A percentile compares a stretch with the other conserved stretches of the same genome.
Conservation (phyloP, 129 eudicot species). For the Pseudognaphalium luteoalbum region DNA sequence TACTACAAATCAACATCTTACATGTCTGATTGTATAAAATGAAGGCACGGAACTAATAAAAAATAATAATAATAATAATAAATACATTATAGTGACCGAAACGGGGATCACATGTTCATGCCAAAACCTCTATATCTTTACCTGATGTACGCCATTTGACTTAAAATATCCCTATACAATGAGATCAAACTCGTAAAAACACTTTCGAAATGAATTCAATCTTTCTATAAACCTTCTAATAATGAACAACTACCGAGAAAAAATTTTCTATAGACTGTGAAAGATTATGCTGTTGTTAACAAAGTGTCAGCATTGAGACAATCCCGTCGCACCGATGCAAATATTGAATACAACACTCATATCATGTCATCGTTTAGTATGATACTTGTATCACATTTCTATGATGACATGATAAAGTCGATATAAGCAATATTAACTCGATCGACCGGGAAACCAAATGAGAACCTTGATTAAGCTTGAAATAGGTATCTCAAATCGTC, state of each 20-base stretch:
- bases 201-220: conserved; percentile 28
- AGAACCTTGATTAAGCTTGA: conserved; percentile 41
- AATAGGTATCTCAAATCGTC: conserved; percentile 94
- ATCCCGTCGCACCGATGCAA: conserved; percentile 9
- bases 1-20: neutral
- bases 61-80: neutral
- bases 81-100: neutral
- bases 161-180: conserved; percentile 34
- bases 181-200: conserved; percentile 29
- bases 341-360: conserved; percentile 9
- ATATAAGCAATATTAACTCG: conserved; percentile 26
- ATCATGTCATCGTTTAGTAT: conserved; percentile 13
- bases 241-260: conserved; percentile 25
- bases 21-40: neutral
- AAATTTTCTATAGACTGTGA: conserved; percentile 9
- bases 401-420: conserved; percentile 23
- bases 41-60: neutral
- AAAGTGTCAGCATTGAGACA: conserved; percentile 25
- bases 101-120: conserved; percentile 5
- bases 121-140: conserved; percentile 32
- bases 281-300: conserved; percentile 25
- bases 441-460: conserved; percentile 15
- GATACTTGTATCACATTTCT: conserved; percentile 7
- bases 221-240: conserved; percentile 34
- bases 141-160: conserved; percentile 31